phyloP scores from a whole-genome alignment of 192 early-diverging fungal genomes.

The Backusella circina region DNA sequence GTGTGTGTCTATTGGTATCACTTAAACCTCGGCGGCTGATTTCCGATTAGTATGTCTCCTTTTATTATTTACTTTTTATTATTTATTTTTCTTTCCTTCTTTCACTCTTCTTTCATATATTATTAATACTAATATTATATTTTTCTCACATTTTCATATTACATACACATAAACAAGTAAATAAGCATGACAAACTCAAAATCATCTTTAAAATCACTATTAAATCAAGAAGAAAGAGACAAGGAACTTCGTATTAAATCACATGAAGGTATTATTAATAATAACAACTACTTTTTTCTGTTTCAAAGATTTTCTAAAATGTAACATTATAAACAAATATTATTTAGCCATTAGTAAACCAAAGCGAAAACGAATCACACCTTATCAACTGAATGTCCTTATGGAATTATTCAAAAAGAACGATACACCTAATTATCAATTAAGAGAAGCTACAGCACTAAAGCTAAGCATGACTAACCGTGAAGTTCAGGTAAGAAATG shows the following conservation, averaged over 20 bases:
- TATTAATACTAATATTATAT: neutral
- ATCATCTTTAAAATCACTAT: neutral
- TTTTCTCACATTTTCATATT: neutral
- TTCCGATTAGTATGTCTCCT: conserved; percentile 10
- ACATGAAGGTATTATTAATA: conserved; percentile 18
- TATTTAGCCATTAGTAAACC: conserved; percentile 43
- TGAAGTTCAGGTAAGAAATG: conserved; percentile 65
- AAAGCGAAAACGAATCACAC: conserved; percentile 75
- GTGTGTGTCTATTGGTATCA: conserved; percentile 7
- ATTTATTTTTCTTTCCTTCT: conserved; percentile 1
- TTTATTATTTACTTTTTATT: conserved; percentile 7
- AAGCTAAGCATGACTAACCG: conserved; percentile 75
- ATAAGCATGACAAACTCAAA: neutral
- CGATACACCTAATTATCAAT: conserved; percentile 76
- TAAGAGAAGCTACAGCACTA: conserved; percentile 68
- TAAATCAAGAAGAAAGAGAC: conserved; percentile 7
- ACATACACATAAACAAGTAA: neutral
- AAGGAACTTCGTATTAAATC: conserved; percentile 14
- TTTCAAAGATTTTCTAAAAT: neutral
- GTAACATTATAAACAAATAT: neutral
- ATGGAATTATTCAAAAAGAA: conserved; percentile 67
- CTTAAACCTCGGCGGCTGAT: conserved; percentile 18
- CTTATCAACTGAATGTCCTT: conserved; percentile 68
- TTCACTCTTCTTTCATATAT: conserved; percentile 1
- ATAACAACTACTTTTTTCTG: neutral